Base-by-base conservation (phyloP, 1,284 basidiomycete species). In the Tilletia walkeri region DNA sequence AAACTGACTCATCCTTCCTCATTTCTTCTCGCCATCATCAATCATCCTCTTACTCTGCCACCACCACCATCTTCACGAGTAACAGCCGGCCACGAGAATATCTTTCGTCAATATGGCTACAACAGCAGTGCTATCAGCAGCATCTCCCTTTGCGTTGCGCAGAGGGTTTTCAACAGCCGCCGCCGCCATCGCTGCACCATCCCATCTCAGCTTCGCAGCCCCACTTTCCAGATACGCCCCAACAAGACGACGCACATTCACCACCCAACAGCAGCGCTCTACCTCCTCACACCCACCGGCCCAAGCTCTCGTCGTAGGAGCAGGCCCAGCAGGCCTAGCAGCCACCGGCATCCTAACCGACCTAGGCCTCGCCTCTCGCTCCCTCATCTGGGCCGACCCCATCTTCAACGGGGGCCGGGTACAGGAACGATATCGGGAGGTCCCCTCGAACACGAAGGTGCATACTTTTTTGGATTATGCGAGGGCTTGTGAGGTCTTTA, bases 291-390 rank as follows among this genome's bases (percentile, higher is more conserved):
- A 1, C 1, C 50, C 18, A 18, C 56, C 56, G 1, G 56, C 56
- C 34, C 56, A 61, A 61, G 56, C 56, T 9, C 56, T 61, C 56
- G 30, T 61, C 56, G 36, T 61, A 5, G 56, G 56, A n/a, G 56
- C 56, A 61, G 56, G 56, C 20, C 56, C 56, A 38, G 56, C 56
- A 61, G 56, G 56, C 5, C n/a, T 61, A 16, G 56, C 56, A 61
- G 56, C 56, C 16, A 30, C 56, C 24, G 56, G 56, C 56, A 30
- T 61, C 4, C 56, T 61, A 6, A 30, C 56, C 56, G 56, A 61
- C 36, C 56, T 34, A 6, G 56, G 56, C 10, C 56, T 61, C 24
- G 20, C 56, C 50, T 53, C 50, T 18, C 56, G 56, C 50, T 61
- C 56, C 24, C 56, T 61, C 20, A 61, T 38, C 30, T 61, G 56